Conservation (phyloP, 1,284 basidiomycete species). For the Leccinum pseudoinsigne region DNA sequence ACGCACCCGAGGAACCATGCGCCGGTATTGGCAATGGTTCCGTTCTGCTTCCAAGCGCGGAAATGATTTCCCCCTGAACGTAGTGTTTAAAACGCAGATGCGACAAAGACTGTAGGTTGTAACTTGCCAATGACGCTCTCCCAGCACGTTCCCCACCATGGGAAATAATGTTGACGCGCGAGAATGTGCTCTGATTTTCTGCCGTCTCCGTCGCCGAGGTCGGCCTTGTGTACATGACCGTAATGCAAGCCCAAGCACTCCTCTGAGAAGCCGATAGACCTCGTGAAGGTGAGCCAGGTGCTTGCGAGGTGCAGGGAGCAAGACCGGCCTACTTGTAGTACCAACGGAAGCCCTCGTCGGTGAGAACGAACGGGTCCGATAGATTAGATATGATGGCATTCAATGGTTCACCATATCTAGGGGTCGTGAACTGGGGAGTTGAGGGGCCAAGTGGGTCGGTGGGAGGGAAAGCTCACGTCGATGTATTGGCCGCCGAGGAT, state of each 20-base stretch:
- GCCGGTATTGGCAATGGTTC: constrained; percentile 56
- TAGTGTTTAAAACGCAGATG: constrained; percentile 2
- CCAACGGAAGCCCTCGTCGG: constrained; percentile 58
- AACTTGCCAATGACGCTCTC: constrained; percentile 64
- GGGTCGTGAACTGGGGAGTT: constrained; percentile 56
- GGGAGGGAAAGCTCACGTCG: constrained; percentile 52
- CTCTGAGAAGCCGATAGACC: constrained; percentile 75
- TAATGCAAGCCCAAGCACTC: constrained; percentile 75
- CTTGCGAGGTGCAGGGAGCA: not conserved
- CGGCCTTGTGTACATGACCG: constrained; percentile 64
- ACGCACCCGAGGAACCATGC: constrained; percentile 74
- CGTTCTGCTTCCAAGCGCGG: constrained; percentile 75
- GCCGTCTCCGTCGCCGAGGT: constrained; percentile 72
- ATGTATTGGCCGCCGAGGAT: constrained; percentile 66
- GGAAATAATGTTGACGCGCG: constrained; percentile 67
- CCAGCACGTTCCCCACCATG: constrained; percentile 68
- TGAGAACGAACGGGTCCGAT: constrained; percentile 69
- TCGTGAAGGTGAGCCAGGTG: constrained; percentile 26
- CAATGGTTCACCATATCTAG: constrained; percentile 68
- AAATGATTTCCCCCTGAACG: constrained; percentile 58
- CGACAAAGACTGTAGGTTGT: constrained; percentile 24
- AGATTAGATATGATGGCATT: constrained; percentile 61
- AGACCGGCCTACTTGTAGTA: constrained; percentile 49
- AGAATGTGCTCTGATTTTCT: constrained; percentile 62
- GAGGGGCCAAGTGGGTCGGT: constrained; percentile 1